Evolutionary conservation across 495 filamentous ascomycete species (phyloP).

Genomic region (Hypoxylon crocopeplum): DNA sequence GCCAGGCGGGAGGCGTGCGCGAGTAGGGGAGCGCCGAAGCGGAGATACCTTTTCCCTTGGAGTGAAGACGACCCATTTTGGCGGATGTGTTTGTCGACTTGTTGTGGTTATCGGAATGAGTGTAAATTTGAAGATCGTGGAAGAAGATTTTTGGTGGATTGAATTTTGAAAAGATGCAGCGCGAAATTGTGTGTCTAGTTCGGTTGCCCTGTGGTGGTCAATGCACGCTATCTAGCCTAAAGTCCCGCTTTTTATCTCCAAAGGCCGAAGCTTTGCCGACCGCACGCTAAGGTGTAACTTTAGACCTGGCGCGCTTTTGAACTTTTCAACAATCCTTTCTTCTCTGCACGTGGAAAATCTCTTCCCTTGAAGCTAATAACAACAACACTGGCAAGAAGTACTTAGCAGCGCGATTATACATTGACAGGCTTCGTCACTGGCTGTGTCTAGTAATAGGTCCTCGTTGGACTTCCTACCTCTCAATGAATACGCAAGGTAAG

Average conservation of each 20-base stretch:
- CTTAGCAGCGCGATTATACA: too few relatives aligned
- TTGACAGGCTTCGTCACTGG: too few relatives aligned
- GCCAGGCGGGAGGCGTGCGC: conserved; percentile 87
- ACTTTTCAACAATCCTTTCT: conserved; percentile 1
- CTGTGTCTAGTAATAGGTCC: too few relatives aligned
- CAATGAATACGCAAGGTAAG: conserved; percentile 6
- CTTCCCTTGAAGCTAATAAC: background rate
- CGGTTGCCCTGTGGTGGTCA: conserved; percentile 2
- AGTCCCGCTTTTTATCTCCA: background rate
- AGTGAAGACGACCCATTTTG: conserved; percentile 98
- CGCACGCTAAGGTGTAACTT: background rate
- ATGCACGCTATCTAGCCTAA: background rate
- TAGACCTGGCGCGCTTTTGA: background rate
- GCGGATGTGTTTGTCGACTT: conserved; percentile 48
- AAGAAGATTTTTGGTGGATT: background rate
- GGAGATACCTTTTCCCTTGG: conserved; percentile 98
- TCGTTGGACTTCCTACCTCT: too few relatives aligned
- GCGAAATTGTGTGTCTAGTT: conserved; percentile 39
- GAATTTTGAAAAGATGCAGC: conserved; percentile 23
- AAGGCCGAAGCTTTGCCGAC: conserved; percentile 22
- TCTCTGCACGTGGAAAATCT: background rate
- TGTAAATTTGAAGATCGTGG: conserved; percentile 20
- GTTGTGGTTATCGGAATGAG: conserved; percentile 41
- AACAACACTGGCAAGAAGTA: background rate
- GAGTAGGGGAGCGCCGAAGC: conserved; percentile 95